phyloP scores from a whole-genome alignment of 148 eudicot species.

The Chenopodium suecicum region DNA sequence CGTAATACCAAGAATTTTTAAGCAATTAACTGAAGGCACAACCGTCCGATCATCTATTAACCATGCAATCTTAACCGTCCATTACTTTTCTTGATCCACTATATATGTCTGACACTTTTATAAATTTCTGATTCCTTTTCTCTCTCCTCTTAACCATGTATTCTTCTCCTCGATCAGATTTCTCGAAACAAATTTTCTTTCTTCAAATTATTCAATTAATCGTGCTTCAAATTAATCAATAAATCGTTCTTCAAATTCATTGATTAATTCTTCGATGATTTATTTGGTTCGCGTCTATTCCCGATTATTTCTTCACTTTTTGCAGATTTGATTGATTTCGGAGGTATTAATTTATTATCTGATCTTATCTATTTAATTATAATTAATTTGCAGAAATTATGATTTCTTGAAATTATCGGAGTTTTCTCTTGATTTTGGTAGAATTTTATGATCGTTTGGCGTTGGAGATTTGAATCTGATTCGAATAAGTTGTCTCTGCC shows the following conservation, averaged over 20 bases:
- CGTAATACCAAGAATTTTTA: too few relatives aligned
- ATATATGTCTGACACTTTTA: neutral
- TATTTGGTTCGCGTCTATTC: neutral
- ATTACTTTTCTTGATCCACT: neutral
- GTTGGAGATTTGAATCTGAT: neutral
- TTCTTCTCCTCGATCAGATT: neutral
- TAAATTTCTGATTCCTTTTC: neutral
- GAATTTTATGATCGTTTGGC: slow-evolving; percentile 9
- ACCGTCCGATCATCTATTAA: slow-evolving; percentile 10
- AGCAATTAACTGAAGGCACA: neutral
- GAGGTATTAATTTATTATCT: neutral
- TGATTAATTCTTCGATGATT: neutral
- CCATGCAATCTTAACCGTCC: slow-evolving; percentile 17
- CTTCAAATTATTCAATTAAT: too few relatives aligned
- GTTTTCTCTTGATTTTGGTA: slow-evolving; percentile 21
- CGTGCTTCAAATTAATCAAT: neutral
- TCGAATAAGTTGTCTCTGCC: neutral
- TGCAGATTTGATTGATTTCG: neutral
- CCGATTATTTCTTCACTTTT: too few relatives aligned
- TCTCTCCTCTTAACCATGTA: neutral
- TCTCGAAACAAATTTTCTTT: too few relatives aligned
- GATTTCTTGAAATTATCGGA: neutral
- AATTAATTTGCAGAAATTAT: too few relatives aligned
- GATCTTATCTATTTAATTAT: neutral
- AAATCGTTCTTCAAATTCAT: neutral